A percentile compares a stretch with the other conserved stretches of the same genome.
Conservation (phyloP, 1,139 yeast species). For the Blastobotrys aristatus region DNA sequence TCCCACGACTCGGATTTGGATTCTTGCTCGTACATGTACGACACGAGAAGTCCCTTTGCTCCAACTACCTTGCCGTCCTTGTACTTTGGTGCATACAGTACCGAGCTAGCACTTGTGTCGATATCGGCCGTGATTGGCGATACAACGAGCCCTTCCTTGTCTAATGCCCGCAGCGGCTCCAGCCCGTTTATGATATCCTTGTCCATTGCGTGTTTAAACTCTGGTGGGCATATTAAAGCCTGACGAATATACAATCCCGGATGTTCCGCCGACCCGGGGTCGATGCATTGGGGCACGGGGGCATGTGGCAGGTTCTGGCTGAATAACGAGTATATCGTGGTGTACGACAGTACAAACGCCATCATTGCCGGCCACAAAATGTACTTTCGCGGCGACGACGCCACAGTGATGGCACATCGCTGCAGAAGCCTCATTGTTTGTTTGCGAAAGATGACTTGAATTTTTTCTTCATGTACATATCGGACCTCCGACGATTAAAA, state of each 20-base stretch:
- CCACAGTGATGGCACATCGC: conserved; percentile 30
- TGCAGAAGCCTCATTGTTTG: conserved; percentile 16
- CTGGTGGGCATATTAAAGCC: conserved; percentile 33
- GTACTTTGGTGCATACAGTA: conserved; percentile 8
- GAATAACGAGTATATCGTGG: conserved; percentile 39
- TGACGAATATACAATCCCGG: conserved; percentile 32
- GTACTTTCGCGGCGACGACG: conserved; percentile 40
- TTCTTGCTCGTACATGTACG: conserved; percentile 19
- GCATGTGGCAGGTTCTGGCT: conserved; percentile 19
- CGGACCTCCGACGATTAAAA: neutral
- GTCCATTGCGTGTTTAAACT: conserved; percentile 22
- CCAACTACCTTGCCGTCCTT: conserved; percentile 9
- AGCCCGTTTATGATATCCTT: conserved; percentile 15
- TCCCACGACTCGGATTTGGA: conserved; percentile 17
- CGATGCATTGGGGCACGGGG: conserved; percentile 9
- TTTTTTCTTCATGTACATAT: conserved; percentile 2
- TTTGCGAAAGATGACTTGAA: neutral
- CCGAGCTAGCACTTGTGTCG: conserved; percentile 10
- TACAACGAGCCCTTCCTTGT: conserved; percentile 6
- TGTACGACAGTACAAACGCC: conserved; percentile 50
- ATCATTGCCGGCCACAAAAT: conserved; percentile 50
- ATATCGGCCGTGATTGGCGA: conserved; percentile 13
- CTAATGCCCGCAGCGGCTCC: conserved; percentile 8
- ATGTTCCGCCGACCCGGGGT: neutral
- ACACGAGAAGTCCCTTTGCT: conserved; percentile 20